Base-by-base conservation (phyloP, 495 filamentous ascomycete species). In the Penicillium turbatum region DNA sequence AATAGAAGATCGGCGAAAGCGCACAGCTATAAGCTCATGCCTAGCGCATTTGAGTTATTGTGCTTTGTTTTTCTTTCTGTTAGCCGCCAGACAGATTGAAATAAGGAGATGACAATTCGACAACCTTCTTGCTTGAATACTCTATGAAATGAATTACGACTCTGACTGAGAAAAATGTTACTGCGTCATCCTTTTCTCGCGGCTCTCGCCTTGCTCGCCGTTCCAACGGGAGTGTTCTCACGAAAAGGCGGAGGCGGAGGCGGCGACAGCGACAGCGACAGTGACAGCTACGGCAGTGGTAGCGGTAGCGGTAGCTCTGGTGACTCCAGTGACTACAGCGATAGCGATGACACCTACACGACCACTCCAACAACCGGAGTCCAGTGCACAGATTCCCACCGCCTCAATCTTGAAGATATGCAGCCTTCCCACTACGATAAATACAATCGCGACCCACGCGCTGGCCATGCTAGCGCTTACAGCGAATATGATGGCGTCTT, bases 401-500 rank as follows among this genome's bases (percentile, higher is more conserved):
- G 34, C 11, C 47, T 50, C 16, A 16, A 40, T 13, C 31, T 50
- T 13, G 24, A 24, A 0, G 47, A 50, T 30, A 15, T 50, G 4
- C 35, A 40, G 16, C 47, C 47, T 15, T n/a, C 7, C 10, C 47
- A 50, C 36, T 50, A 50, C 26, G 8, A 40, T 0, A 5, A 27
- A 17, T 50, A 50, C 47, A 50, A 40, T 8, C 15, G 36, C 0
- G 35, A 13, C 3, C 35, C 47, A 50, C 35, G 34, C 11, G 6
- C 12, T n/a, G 47, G 47, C 7, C 32, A 48, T 13, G 36, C 47
- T 19, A 32, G 47, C 15, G 36, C 36, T n/a, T 40, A 40, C 27
- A 50, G 26, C 35, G 47, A 50, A 0, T 40, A 9, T 6, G 47
- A 50, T 31, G 47, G 47, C 5, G 35, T 50, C 26, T 50, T 39